Evolutionary conservation across 1,284 basidiomycete genomes (phyloP).

Genomic region (Cystobasidium slooffiae): DNA sequence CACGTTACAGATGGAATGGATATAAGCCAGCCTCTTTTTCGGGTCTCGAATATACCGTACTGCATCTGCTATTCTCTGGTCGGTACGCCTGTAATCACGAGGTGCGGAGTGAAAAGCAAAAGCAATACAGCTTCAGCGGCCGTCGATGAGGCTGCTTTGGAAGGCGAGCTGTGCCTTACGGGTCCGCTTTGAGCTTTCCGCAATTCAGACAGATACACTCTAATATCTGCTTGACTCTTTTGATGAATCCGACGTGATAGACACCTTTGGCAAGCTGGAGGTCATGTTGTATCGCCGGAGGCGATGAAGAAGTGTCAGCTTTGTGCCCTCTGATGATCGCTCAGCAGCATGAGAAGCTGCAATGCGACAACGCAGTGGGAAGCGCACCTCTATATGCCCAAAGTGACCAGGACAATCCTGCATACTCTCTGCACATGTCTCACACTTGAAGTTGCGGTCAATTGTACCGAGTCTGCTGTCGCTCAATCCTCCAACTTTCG

Average conservation of each 20-base stretch:
- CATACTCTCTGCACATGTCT: conserved; percentile 99
- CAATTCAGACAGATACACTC: conserved; percentile 99
- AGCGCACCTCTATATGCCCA: conserved; percentile 82
- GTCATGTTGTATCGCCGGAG: not conserved
- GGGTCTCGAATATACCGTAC: conserved; percentile 52
- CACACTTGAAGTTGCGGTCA: conserved; percentile 99
- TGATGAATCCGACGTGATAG: conserved; percentile 76
- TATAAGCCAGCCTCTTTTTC: conserved; percentile 67
- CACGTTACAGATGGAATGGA: conserved; percentile 84
- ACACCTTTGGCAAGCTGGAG: conserved; percentile 41
- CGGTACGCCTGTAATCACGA: conserved; percentile 41
- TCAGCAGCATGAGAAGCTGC: conserved; percentile 7
- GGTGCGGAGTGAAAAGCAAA: conserved; percentile 20
- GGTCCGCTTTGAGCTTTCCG: conserved; percentile 92
- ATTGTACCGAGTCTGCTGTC: conserved; percentile 97
- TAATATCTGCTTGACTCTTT: conserved; percentile 99
- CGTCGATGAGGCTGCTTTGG: conserved; percentile 63
- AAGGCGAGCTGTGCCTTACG: conserved; percentile 24
- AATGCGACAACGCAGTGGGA: conserved; percentile 68
- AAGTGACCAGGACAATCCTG: conserved; percentile 98
- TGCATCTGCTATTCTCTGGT: conserved; percentile 49
- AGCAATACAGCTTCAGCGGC: conserved; percentile 61
- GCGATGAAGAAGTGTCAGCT: not conserved
- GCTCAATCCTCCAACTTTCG: conserved; percentile 90
- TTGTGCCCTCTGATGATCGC: conserved; percentile 13